Conservation (phyloP, 768 basidiomycete genomes). For the Xanthoconium stramineum region DNA sequence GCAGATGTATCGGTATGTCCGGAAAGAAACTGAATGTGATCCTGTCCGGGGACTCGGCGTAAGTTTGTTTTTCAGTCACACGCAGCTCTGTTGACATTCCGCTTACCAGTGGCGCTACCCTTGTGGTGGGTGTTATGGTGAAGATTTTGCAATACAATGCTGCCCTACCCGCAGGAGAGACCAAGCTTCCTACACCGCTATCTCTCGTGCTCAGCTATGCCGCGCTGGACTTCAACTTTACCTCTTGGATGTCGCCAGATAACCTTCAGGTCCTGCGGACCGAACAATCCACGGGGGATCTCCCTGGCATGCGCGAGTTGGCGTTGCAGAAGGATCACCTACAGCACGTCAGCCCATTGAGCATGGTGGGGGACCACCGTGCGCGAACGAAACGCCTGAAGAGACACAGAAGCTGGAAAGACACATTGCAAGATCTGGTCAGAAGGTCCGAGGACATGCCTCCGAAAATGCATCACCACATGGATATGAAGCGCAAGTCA, state of each 20-base stretch:
- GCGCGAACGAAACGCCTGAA: slow-evolving; percentile 40
- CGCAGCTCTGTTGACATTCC: slow-evolving; percentile 8
- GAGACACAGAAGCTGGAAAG: slow-evolving; percentile 58
- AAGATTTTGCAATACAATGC: slow-evolving; percentile 72
- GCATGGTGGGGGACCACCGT: slow-evolving; percentile 79
- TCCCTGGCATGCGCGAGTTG: slow-evolving; percentile 67
- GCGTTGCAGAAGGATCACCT: slow-evolving; percentile 86
- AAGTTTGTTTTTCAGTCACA: slow-evolving; percentile 34
- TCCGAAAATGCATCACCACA: slow-evolving; percentile 16
- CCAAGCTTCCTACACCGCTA: slow-evolving; percentile 64
- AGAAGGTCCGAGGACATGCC: slow-evolving; percentile 35
- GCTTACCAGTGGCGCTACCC: slow-evolving; percentile 72
- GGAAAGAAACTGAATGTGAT: slow-evolving; percentile 77
- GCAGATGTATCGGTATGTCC: slow-evolving; percentile 81
- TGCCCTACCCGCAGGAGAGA: slow-evolving; percentile 25
- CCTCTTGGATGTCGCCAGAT: slow-evolving; percentile 90
- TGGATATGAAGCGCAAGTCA: slow-evolving; percentile 28
- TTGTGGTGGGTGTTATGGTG: slow-evolving; percentile 81
- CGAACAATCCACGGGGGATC: slow-evolving; percentile 82
- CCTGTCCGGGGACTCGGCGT: slow-evolving; percentile 96
- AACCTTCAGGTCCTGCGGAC: slow-evolving; percentile 81
- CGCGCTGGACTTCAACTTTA: slow-evolving; percentile 95
- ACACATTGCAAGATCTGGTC: slow-evolving; percentile 47
- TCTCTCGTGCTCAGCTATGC: slow-evolving; percentile 89
- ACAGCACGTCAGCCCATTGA: slow-evolving; percentile 84